These are phyloP conservation scores for Ustilago shanxiensis DNA, from an alignment of 1,284 basidiomycete genomes.

Conservation along the genomic window DNA sequence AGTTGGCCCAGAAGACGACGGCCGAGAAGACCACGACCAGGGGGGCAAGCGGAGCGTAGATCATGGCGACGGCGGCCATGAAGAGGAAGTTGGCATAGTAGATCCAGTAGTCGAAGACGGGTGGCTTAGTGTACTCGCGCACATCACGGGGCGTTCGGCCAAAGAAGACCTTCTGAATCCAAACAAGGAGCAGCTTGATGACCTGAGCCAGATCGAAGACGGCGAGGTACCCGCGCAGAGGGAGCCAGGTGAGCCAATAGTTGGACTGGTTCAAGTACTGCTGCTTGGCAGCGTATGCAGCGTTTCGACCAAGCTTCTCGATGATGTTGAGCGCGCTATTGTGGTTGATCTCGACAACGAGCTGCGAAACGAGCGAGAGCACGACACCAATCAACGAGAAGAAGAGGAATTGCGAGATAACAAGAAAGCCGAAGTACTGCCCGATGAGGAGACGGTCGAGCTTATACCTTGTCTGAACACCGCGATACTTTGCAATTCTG, in stretches of 20 bases:
- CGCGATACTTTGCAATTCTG: slow-evolving; percentile 66
- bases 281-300: slow-evolving; percentile 53
- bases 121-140: slow-evolving; percentile 94
- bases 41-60: slow-evolving; percentile 66
- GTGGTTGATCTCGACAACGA: slow-evolving; percentile 53
- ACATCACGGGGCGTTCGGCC: slow-evolving; percentile 97
- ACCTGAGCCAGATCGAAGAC: slow-evolving; percentile 97
- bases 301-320: slow-evolving; percentile 41
- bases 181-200: slow-evolving; percentile 87
- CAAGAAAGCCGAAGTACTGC: slow-evolving; percentile 67
- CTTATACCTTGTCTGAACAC: slow-evolving; percentile 59
- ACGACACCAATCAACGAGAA: slow-evolving; percentile 68
- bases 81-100: slow-evolving; percentile 75
- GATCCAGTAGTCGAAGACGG: slow-evolving; percentile 89
- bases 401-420: slow-evolving; percentile 67
- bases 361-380: slow-evolving; percentile 54
- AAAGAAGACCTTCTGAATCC: slow-evolving; percentile 82
- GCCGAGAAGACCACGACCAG: slow-evolving; percentile 62
- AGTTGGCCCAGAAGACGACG: slow-evolving; percentile 59
- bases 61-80: slow-evolving; percentile 63
- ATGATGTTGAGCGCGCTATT: slow-evolving; percentile 47
- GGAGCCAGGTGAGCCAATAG: slow-evolving; percentile 69
- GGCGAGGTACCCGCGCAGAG: slow-evolving; percentile 88
- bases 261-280: slow-evolving; percentile 65
- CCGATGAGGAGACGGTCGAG: slow-evolving; percentile 58